Percentiles rank a stretch among this genome's conserved stretches.
These are phyloP conservation scores for Flaveria sonorensis DNA, from an alignment of 129 eudicot genomes.

Conservation along the genomic window DNA sequence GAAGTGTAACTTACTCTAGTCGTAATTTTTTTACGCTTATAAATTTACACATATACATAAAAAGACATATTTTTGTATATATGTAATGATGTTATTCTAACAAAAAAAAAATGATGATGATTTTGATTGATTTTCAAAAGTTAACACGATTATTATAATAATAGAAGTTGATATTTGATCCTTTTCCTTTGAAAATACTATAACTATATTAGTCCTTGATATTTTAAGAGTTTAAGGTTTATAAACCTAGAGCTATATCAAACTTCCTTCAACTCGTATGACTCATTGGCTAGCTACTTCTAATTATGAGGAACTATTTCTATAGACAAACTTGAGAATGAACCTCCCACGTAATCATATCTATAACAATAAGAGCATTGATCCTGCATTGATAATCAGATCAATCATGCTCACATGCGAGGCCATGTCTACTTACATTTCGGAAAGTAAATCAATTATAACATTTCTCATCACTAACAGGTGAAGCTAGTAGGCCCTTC, in stretches of 20 bases:
- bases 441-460: background rate
- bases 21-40: no score
- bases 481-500: background rate
- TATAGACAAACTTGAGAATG: slow-evolving; percentile 16
- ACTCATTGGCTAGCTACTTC: slow-evolving; percentile 21
- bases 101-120: no score
- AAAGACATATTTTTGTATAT: no score
- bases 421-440: no score
- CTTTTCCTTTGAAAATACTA: background rate
- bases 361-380: slow-evolving; percentile 17
- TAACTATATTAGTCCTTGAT: background rate
- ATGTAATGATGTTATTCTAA: no score
- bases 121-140: no score
- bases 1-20: no score
- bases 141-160: no score
- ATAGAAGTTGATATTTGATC: no score
- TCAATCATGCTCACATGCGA: slow-evolving; percentile 4
- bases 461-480: background rate
- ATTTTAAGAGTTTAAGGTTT: no score
- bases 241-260: no score
- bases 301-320: slow-evolving; percentile 18
- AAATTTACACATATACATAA: no score
- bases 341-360: slow-evolving; percentile 7
- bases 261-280: slow-evolving; percentile 21
- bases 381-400: slow-evolving; percentile 2